Evolutionary conservation across 1,139 yeast species (phyloP).

Genomic region (Geotrichum phurueaensis): DNA sequence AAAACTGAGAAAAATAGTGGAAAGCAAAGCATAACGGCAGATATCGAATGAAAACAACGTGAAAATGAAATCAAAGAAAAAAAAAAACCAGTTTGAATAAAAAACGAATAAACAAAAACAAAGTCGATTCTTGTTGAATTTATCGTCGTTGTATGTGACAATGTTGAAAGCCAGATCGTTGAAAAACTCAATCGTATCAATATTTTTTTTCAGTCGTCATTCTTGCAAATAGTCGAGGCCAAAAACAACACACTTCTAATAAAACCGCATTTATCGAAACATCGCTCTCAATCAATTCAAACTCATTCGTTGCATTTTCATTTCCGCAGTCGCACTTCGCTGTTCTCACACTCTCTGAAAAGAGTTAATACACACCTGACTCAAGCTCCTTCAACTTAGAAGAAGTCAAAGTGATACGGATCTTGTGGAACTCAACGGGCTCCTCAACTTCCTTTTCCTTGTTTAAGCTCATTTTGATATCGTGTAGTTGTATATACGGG

Average conservation of each 20-base stretch:
- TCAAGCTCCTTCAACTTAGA: slow-evolving; percentile 98
- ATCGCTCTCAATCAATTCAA: neutral
- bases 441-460: slow-evolving; percentile 70
- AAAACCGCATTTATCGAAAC: neutral
- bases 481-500: neutral
- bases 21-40: neutral
- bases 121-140: too few species aligned
- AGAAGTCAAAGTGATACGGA: slow-evolving; percentile 98
- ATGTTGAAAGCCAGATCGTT: too few species aligned
- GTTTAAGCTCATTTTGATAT: slow-evolving; percentile 35
- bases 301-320: neutral
- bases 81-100: neutral
- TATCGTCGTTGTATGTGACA: too few species aligned
- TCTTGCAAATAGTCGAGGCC: too few species aligned
- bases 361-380: slow-evolving; percentile 44
- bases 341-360: neutral
- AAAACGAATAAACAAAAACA: neutral
- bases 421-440: slow-evolving; percentile 86
- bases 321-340: neutral
- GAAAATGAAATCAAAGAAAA: neutral
- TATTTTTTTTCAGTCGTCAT: too few species aligned
- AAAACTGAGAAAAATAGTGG: neutral
- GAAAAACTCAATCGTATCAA: too few species aligned
- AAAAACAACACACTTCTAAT: too few species aligned
- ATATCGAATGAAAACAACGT: slow-evolving; percentile 11